Evolutionary conservation across 192 early-diverging fungal species (phyloP), one percentile per base, ranked within the genome.

Genomic region (Phlyctochytrium planicorne): DNA sequence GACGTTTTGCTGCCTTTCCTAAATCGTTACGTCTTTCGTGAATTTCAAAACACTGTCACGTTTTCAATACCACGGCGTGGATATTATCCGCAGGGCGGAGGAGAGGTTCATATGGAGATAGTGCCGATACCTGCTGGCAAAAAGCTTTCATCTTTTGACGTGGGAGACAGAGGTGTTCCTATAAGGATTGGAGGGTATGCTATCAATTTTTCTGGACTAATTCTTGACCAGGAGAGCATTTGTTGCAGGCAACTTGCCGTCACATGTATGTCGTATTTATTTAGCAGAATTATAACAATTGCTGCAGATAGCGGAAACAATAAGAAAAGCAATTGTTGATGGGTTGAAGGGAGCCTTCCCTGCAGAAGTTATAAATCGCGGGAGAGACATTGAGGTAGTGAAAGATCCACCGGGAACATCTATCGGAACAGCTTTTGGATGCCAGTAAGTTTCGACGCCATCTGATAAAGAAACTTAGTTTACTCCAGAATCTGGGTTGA

Each of bases 21-120:
- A 6, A 3, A 24, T 20, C 6, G 10, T 47, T 47, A 47, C 40
- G 40, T 47, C 40, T 20, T 47, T 6, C 40, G 10, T 6, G 10
- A 6, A 20, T 6, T 20, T 14, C 10, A 6, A 6, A 20, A 6
- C 40, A 47, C 40, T 20, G 20, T 47, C 40, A 20, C 6, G 6
- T 20, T 47, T 6, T 20, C 6, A 1, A n/a, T 53, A 3, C 37
- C n/a, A 30, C 20, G 55, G 24, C 55, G 74, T 6, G 75, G 74
- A n/a, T 75, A 67, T 47, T 75, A 71, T 33, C 74, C 74, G 32
- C 20, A 55, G 52, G 74, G 74, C 60, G 74, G 74, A 10, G 74
- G 74, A 23, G 31, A 59, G 1, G 74, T 75, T 2, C 6, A 65
- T 3, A 35, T 76, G 17, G 33, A 6, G 16, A 67, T 72, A 29